A percentile compares a stretch with the other conserved stretches of the same genome.
Evolutionary conservation across 1,284 basidiomycete genomes (phyloP).

Genomic region (Thecaphora thlaspeos): DNA sequence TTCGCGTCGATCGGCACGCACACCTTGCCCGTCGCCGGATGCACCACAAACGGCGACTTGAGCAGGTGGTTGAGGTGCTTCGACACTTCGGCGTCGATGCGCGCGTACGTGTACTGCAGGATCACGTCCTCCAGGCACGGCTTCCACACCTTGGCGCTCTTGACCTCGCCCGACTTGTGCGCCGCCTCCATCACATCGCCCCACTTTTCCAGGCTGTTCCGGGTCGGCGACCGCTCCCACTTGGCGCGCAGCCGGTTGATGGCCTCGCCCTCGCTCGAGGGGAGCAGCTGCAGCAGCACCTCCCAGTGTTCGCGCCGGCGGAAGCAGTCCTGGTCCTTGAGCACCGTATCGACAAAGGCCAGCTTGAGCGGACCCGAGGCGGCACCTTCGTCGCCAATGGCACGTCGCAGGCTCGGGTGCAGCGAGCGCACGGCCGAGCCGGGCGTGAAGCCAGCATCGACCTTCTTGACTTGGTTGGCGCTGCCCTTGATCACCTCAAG

Average conservation of each 20-base stretch:
- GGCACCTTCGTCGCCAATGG: slow-evolving; percentile 56
- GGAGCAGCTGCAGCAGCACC: slow-evolving; percentile 72
- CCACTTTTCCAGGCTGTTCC: slow-evolving; percentile 73
- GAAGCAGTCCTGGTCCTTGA: slow-evolving; percentile 87
- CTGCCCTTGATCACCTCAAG: slow-evolving; percentile 78
- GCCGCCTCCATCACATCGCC: slow-evolving; percentile 63
- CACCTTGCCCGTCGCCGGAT: slow-evolving; percentile 91
- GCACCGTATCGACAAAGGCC: slow-evolving; percentile 70
- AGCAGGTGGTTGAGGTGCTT: slow-evolving; percentile 97
- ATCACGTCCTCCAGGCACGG: slow-evolving; percentile 72
- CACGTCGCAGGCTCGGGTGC: slow-evolving; percentile 52
- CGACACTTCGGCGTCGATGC: slow-evolving; percentile 93
- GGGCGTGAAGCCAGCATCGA: slow-evolving; percentile 65
- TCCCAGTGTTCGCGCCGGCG: slow-evolving; percentile 71
- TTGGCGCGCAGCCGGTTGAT: slow-evolving; percentile 61
- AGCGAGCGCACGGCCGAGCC: slow-evolving; percentile 65
- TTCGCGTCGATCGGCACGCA: slow-evolving; percentile 88
- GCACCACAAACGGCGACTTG: slow-evolving; percentile 94
- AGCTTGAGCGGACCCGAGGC: slow-evolving; percentile 61
- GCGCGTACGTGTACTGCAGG: slow-evolving; percentile 92
- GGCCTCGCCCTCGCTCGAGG: slow-evolving; percentile 57
- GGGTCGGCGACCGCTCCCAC: slow-evolving; percentile 67
- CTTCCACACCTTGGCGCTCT: slow-evolving; percentile 42
- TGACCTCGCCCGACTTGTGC: slow-evolving; percentile 50
- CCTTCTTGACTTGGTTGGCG: slow-evolving; percentile 78